phyloP scores from a whole-genome alignment of 106 monocot genomes.

The Iris macrosiphon region DNA sequence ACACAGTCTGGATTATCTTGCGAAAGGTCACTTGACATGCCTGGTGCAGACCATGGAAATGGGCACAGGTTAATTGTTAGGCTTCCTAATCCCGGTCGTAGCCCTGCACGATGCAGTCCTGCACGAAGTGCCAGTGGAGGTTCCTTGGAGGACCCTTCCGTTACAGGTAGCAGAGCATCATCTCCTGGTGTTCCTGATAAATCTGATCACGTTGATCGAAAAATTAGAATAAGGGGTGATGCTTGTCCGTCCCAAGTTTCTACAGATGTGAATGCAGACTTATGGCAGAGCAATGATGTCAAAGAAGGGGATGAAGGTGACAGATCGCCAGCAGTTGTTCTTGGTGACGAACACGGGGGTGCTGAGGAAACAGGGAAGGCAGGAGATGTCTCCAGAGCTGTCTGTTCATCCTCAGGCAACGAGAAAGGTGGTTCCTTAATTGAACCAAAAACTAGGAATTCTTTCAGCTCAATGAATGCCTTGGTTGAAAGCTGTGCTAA shows the following conservation, averaged over 20 bases:
- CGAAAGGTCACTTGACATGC: constrained; percentile 41
- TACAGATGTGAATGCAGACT: constrained; percentile 25
- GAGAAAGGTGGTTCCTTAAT: constrained; percentile 10
- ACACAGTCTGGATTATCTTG: constrained; percentile 33
- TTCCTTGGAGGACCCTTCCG: constrained; percentile 51
- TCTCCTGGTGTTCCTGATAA: constrained; percentile 41
- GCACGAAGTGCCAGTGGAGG: constrained; percentile 24
- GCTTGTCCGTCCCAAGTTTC: constrained; percentile 16
- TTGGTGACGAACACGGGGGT: constrained; percentile 17
- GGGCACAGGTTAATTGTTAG: constrained; percentile 77
- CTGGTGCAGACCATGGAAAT: constrained; percentile 44
- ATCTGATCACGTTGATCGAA: constrained; percentile 20
- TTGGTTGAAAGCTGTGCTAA: constrained; percentile 52
- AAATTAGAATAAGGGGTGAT: constrained; percentile 31
- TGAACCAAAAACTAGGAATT: constrained; percentile 23
- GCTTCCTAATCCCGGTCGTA: constrained; percentile 64
- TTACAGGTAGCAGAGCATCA: constrained; percentile 22
- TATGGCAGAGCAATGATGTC: constrained; percentile 28
- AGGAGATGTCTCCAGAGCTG: constrained; percentile 10
- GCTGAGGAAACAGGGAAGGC: constrained; percentile 20
- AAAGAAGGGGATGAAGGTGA: constrained; percentile 40
- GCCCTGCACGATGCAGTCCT: constrained; percentile 48
- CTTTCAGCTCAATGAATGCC: constrained; percentile 47
- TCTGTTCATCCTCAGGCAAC: constrained; percentile 15
- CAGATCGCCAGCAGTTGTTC: constrained; percentile 13